Evolutionary conservation across 2,329 filamentous ascomycete species (phyloP), one percentile per base, ranked within the genome.

Genomic region (Aureobasidium pullulans): DNA sequence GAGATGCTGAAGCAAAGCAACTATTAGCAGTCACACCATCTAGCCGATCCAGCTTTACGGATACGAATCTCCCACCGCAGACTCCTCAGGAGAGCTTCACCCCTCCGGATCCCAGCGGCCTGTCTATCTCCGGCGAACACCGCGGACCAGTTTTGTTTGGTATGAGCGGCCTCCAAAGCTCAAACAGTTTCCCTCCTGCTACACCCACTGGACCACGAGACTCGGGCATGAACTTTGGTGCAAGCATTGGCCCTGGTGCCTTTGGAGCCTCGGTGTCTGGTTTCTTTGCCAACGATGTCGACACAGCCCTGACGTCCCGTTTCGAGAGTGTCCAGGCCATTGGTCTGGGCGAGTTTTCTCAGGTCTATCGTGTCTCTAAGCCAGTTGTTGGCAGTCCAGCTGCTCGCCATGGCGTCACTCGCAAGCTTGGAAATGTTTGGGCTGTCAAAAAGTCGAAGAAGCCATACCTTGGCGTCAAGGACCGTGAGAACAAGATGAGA

Each of bases 401-500:
- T 39, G 64, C 61, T 63, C 61, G 52, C 37, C 67, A 67, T 23
- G 65, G 70, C 8, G 63, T 62, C 15, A 64, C 64, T 48, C 64
- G 62, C 60, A 64, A 67, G 19, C 62, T 68, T 7, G 69, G 66
- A 60, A 70, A 73, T 34, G 85, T 96, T 0, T 97, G 87, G 78
- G 93, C 93, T 2, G 92, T 99, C 58, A 99, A 99, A 78, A 97
- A 96, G 76, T 86, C 90, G 62, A 89, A 89, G 68, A 83, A 90
- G 61, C 85, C 89, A 7, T 92, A 90, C 68, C 80, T 84, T 57
- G 92, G 94, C 19, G 78, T 81, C 50, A 87, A 84, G 69, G 92
- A 96, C 71, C 87, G 91, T n/a, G 82, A 90, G 66, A 79, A 84
- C 61, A 94, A 94, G 74, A 80, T 96, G 66, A 85, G 89, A 44